phyloP scores from a whole-genome alignment of 2,329 filamentous ascomycete genomes.

The Penicillium brevicompactum region DNA sequence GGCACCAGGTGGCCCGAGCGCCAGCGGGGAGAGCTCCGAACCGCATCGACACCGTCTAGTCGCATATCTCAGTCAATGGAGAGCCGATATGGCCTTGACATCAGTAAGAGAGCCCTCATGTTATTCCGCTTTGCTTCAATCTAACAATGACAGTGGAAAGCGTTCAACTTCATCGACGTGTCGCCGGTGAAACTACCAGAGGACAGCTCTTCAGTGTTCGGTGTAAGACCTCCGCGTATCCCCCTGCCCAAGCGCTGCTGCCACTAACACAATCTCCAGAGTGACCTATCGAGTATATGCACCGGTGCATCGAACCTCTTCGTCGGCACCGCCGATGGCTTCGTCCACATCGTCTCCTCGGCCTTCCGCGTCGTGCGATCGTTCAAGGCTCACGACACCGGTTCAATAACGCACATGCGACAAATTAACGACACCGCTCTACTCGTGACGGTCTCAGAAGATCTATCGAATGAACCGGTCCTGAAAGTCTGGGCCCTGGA shows the following conservation, averaged over 20 bases:
- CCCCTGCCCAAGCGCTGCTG: background rate
- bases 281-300: conserved; percentile 78
- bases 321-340: conserved; percentile 80
- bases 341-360: conserved; percentile 82
- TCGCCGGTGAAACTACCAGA: conserved; percentile 77
- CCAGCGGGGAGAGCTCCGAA: conserved; percentile 24
- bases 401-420: conserved; percentile 83
- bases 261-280: conserved; percentile 34
- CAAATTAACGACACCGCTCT: conserved; percentile 86
- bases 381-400: conserved; percentile 80
- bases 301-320: conserved; percentile 89
- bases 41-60: conserved; percentile 20
- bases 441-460: conserved; percentile 79
- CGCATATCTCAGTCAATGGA: conserved; percentile 31
- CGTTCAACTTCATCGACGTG: conserved; percentile 99
- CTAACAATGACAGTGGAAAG: conserved; percentile 75
- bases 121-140: background rate
- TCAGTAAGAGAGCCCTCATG: conserved; percentile 33
- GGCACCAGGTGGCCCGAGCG: conserved; percentile 19
- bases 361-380: conserved; percentile 83
- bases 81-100: conserved; percentile 46
- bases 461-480: conserved; percentile 81
- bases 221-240: conserved; percentile 58
- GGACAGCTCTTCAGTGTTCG: conserved; percentile 73
- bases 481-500: conserved; percentile 98